These are phyloP conservation scores for Hypoxylon sp. DNA, from an alignment of 2,329 filamentous ascomycete species.

Conservation along the genomic window DNA sequence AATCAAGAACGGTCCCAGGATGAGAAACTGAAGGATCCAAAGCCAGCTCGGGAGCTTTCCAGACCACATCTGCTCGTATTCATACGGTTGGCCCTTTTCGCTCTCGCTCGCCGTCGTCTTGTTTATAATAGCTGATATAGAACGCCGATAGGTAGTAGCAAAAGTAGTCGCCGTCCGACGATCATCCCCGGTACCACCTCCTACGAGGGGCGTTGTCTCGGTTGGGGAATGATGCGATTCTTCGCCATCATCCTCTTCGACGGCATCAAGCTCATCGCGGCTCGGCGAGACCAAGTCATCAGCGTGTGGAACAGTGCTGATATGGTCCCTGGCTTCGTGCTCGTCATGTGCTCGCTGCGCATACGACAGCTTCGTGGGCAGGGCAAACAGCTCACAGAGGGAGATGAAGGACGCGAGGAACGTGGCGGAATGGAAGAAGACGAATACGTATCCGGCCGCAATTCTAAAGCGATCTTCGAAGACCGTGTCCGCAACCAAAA, in stretches of 20 bases:
- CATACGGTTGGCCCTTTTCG: conserved; percentile 56
- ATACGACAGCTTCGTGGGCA: conserved; percentile 76
- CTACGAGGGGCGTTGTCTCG: conserved; percentile 79
- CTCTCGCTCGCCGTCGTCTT: conserved; percentile 43
- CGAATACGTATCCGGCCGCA: conserved; percentile 79
- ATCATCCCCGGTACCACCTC: conserved; percentile 74
- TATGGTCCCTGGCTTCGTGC: conserved; percentile 53
- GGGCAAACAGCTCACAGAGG: conserved; percentile 79
- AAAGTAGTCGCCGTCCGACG: conserved; percentile 62
- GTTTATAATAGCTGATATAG: conserved; percentile 49
- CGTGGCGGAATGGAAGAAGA: conserved; percentile 79
- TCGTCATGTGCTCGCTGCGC: conserved; percentile 64
- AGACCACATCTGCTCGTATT: conserved; percentile 87
- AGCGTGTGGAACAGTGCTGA: conserved; percentile 38
- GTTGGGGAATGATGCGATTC: conserved; percentile 45
- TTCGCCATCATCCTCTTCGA: conserved; percentile 37
- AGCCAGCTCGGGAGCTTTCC: conserved; percentile 79
- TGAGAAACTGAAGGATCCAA: conserved; percentile 86
- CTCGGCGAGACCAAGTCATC: conserved; percentile 34
- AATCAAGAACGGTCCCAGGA: conserved; percentile 79
- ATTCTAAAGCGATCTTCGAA: conserved; percentile 80
- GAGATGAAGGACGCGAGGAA: conserved; percentile 79
- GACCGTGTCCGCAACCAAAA: conserved; percentile 77
- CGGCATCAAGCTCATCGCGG: conserved; percentile 35
- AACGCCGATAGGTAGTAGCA: conserved; percentile 62